phyloP scores from a whole-genome alignment of 306 rosid species.

The Trichosanthes truncata region DNA sequence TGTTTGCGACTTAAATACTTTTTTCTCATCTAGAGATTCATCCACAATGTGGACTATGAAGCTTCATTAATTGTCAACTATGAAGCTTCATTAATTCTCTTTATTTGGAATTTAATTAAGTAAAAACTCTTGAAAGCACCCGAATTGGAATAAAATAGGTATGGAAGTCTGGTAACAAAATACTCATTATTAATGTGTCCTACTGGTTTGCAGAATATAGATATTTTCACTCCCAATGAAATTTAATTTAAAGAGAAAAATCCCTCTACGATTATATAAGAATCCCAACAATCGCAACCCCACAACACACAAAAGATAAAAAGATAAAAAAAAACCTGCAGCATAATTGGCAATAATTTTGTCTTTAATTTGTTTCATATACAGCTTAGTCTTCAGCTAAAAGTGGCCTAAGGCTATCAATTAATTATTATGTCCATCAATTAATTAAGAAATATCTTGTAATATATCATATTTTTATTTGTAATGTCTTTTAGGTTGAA shows the following conservation, averaged over 20 bases:
- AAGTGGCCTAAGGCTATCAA: neutral
- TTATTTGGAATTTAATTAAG: too few species aligned
- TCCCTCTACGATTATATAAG: neutral
- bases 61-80: too few species aligned
- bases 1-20: too few species aligned
- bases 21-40: too few species aligned
- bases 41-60: too few species aligned
- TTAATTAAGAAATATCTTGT: neutral
- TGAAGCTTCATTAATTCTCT: too few species aligned
- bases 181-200: neutral
- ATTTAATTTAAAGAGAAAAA: neutral
- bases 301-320: neutral
- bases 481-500: too few species aligned
- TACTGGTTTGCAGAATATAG: neutral
- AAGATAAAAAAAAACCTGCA: neutral
- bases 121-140: too few species aligned
- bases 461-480: too few species aligned
- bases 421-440: neutral
- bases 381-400: neutral
- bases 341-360: neutral
- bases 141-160: too few species aligned
- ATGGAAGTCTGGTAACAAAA: too few species aligned
- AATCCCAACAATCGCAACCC: neutral
- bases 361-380: neutral
- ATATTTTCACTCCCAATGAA: neutral